Evolutionary conservation across 768 basidiomycete species (phyloP).

Genomic region (Boletus sp.): DNA sequence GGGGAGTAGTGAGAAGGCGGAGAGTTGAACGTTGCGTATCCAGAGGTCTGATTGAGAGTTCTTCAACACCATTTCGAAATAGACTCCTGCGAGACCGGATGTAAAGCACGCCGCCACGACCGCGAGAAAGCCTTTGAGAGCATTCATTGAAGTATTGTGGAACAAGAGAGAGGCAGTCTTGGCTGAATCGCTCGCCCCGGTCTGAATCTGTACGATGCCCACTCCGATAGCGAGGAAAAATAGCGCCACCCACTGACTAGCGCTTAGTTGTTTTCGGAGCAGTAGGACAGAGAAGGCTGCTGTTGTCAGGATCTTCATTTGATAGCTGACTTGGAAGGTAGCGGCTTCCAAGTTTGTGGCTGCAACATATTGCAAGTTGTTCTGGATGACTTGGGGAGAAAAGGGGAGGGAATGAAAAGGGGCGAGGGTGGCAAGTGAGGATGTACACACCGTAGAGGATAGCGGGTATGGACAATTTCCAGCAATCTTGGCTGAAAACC

Average conservation of each 20-base stretch:
- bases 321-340: slow-evolving; percentile 95
- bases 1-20: slow-evolving; percentile 89
- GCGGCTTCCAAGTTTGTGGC: slow-evolving; percentile 92
- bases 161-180: slow-evolving; percentile 31
- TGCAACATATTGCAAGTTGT: slow-evolving; percentile 93
- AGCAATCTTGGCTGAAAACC: slow-evolving; percentile 87
- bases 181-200: slow-evolving; percentile 26
- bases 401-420: slow-evolving; percentile 6
- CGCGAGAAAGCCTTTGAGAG: slow-evolving; percentile 83
- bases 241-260: slow-evolving; percentile 81
- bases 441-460: slow-evolving; percentile 72
- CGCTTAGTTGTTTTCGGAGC: slow-evolving; percentile 69
- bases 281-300: slow-evolving; percentile 84
- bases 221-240: slow-evolving; percentile 85
- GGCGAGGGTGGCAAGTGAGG: background rate
- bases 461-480: slow-evolving; percentile 96
- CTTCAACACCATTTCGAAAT: slow-evolving; percentile 98
- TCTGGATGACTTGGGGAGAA: slow-evolving; percentile 67
- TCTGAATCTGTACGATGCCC: slow-evolving; percentile 84
- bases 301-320: slow-evolving; percentile 96
- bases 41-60: slow-evolving; percentile 86
- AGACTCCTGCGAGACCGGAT: slow-evolving; percentile 93
- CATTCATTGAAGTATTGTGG: slow-evolving; percentile 63
- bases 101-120: slow-evolving; percentile 91
- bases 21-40: slow-evolving; percentile 96